Conservation (phyloP, 2,329 filamentous ascomycete genomes). For the Ophiobolus disseminans region DNA sequence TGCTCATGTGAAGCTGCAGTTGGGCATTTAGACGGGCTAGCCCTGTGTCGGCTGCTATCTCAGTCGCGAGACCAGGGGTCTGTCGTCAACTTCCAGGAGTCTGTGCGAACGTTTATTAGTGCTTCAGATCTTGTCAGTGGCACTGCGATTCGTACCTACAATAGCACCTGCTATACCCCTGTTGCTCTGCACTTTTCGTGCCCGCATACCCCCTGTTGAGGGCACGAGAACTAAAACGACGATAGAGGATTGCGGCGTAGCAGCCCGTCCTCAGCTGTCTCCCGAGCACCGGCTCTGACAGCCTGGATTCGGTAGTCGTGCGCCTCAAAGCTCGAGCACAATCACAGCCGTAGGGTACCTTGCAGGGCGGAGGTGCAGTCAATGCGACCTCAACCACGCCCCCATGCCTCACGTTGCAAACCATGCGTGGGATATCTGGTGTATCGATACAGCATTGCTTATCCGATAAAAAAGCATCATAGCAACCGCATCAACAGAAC, state of each 20-base stretch:
- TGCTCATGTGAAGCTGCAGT: slow-evolving; percentile 9
- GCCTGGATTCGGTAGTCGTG: slow-evolving; percentile 15
- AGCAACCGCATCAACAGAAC: slow-evolving; percentile 1
- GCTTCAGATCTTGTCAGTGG: slow-evolving; percentile 5
- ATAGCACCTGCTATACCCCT: neutral
- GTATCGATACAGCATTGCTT: slow-evolving; percentile 10
- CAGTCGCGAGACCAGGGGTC: neutral
- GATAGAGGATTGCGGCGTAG: slow-evolving; percentile 1
- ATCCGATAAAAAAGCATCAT: slow-evolving; percentile 18
- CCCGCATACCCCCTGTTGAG: neutral
- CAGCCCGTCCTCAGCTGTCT: slow-evolving; percentile 8
- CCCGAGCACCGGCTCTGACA: slow-evolving; percentile 11
- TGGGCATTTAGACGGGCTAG: slow-evolving; percentile 14
- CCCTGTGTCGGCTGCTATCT: slow-evolving; percentile 10
- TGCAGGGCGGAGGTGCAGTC: slow-evolving; percentile 18
- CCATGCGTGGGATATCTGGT: slow-evolving; percentile 7
- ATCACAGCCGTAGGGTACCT: slow-evolving; percentile 16
- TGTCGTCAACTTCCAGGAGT: neutral
- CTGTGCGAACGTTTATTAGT: slow-evolving; percentile 18
- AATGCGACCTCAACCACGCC: slow-evolving; percentile 13
- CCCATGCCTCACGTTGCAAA: slow-evolving; percentile 12
- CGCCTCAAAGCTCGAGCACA: slow-evolving; percentile 14
- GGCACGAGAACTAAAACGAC: neutral
- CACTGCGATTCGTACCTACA: neutral
- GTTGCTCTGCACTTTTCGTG: neutral